These are phyloP conservation scores for Arxiozyma slooffiae DNA, from an alignment of 1,139 yeast genomes.

Conservation along the genomic window DNA sequence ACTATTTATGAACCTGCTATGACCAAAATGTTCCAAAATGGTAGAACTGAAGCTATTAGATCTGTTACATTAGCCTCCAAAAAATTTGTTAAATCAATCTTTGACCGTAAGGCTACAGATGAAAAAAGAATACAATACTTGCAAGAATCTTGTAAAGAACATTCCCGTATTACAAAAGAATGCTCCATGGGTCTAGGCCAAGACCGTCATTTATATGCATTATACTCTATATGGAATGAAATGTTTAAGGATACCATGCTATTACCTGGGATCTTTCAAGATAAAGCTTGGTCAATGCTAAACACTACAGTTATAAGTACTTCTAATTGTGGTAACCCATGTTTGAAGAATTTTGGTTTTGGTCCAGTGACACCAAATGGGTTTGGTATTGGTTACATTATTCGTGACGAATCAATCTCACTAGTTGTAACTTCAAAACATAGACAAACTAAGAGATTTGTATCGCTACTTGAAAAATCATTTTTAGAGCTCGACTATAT, in stretches of 20 bases:
- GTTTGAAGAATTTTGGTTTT: conserved; percentile 78
- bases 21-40: conserved; percentile 82
- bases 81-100: conserved; percentile 73
- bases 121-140: conserved; percentile 52
- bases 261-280: conserved; percentile 62
- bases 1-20: conserved; percentile 94
- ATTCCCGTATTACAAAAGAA: conserved; percentile 55
- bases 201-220: conserved; percentile 81
- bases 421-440: conserved; percentile 86
- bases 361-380: conserved; percentile 90
- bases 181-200: conserved; percentile 76
- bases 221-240: conserved; percentile 82
- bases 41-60: conserved; percentile 86
- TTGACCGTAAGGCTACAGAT: conserved; percentile 55
- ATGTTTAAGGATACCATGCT: conserved; percentile 41
- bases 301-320: conserved; percentile 59
- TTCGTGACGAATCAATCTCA: conserved; percentile 74
- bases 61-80: conserved; percentile 76
- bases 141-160: conserved; percentile 60
- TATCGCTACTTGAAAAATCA: conserved; percentile 31
- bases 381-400: conserved; percentile 84
- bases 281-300: conserved; percentile 63
- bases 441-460: conserved; percentile 76
- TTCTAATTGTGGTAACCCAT: conserved; percentile 75
- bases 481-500: conserved; percentile 25